A percentile compares a stretch with the other conserved stretches of the same genome.
phyloP scores from a whole-genome alignment of 305 asterid species.

The Solanum hybrid region DNA sequence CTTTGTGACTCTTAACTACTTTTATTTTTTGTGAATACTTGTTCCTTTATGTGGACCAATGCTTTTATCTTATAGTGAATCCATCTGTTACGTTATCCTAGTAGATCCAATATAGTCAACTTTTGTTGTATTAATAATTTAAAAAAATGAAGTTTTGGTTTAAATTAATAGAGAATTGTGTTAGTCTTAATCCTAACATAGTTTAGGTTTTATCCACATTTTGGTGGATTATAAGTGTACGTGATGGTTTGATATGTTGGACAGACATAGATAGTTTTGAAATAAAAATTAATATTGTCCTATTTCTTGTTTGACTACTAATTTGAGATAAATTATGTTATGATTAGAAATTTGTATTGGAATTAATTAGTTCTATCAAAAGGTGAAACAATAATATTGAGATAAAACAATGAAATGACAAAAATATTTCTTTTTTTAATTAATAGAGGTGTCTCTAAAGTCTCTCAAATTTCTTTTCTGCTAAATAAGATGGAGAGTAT shows the following conservation, averaged over 20 bases:
- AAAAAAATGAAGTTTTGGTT: neutral
- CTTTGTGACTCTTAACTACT: neutral
- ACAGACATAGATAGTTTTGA: neutral
- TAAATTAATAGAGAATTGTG: neutral
- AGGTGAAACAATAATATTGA: neutral
- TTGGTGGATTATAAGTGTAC: neutral
- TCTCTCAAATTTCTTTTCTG: neutral
- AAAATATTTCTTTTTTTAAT: neutral
- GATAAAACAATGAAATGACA: neutral
- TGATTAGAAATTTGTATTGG: neutral
- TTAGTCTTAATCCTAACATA: neutral
- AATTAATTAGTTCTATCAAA: neutral
- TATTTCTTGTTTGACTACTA: neutral
- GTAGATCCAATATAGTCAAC: neutral
- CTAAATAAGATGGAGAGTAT: neutral
- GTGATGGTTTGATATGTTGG: neutral
- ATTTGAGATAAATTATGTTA: neutral
- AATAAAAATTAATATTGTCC: no score
- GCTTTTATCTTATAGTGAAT: conserved; percentile 1
- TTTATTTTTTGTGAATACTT: neutral
- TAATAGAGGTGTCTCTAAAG: neutral
- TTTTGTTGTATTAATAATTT: neutral
- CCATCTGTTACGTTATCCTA: neutral
- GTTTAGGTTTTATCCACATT: neutral
- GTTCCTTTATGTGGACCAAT: neutral